phyloP scores from a whole-genome alignment of 179 eudicot species.

The Corrigiola litoralis region DNA sequence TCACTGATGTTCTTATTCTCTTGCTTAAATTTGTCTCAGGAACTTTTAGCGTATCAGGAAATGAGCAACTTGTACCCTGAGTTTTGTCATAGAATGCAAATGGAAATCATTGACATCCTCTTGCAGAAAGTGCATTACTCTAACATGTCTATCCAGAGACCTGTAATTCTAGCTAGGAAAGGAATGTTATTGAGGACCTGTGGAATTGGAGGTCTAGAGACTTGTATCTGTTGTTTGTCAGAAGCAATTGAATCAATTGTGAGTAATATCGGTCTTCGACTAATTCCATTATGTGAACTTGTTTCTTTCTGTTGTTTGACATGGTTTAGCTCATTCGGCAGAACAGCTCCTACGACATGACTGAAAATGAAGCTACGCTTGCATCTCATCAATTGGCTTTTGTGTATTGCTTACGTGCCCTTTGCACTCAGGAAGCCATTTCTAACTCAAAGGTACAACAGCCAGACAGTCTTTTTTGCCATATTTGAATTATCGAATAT shows the following conservation, averaged over 20 bases:
- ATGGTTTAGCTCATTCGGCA: conserved; percentile 27
- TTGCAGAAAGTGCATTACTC: conserved; percentile 49
- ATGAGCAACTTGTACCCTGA: conserved; percentile 40
- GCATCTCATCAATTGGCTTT: conserved; percentile 51
- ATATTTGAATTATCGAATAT: neutral
- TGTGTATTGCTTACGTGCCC: conserved; percentile 71
- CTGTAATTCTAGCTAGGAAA: conserved; percentile 48
- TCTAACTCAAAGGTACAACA: conserved; percentile 54
- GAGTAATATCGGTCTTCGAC: conserved; percentile 27
- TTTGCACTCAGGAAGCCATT: conserved; percentile 60
- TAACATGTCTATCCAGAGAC: conserved; percentile 43
- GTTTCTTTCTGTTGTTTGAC: conserved; percentile 11
- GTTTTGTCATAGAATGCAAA: conserved; percentile 61
- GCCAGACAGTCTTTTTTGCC: neutral
- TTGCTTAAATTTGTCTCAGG: conserved; percentile 43
- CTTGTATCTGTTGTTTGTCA: conserved; percentile 56
- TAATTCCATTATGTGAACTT: neutral
- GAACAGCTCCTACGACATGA: conserved; percentile 25
- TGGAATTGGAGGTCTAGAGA: conserved; percentile 46
- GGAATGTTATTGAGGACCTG: conserved; percentile 52
- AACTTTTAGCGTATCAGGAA: conserved; percentile 62
- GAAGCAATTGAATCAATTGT: conserved; percentile 66
- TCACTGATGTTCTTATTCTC: neutral
- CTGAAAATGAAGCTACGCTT: conserved; percentile 15
- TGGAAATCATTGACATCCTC: conserved; percentile 51